phyloP scores from a whole-genome alignment of 1,284 basidiomycete species.

The Coniophora puteana region DNA sequence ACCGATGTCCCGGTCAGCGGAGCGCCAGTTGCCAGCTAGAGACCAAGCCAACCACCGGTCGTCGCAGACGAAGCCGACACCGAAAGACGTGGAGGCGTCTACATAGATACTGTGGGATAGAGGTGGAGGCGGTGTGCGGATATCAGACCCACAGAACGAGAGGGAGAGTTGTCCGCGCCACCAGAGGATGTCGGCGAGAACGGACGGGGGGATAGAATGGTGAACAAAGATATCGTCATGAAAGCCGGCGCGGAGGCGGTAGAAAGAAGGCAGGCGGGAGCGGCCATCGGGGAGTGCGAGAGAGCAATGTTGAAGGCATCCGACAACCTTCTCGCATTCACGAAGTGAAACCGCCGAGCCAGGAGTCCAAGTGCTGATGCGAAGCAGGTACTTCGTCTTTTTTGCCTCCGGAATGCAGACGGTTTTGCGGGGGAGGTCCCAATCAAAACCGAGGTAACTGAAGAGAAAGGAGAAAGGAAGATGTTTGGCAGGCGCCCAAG shows the following conservation, averaged over 20 bases:
- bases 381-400: background rate
- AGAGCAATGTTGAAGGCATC: constrained; percentile 19
- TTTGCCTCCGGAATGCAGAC: constrained; percentile 8
- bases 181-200: background rate
- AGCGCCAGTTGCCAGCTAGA: constrained; percentile 21
- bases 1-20: constrained; percentile 24
- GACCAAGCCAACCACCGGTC: constrained; percentile 24
- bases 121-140: background rate
- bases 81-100: constrained; percentile 33
- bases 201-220: background rate
- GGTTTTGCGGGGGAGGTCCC: constrained; percentile 5
- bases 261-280: constrained; percentile 16
- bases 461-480: constrained; percentile 7
- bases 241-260: constrained; percentile 15
- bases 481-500: constrained; percentile 11
- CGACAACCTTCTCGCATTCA: constrained; percentile 3
- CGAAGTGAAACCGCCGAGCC: background rate
- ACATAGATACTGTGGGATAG: constrained; percentile 22
- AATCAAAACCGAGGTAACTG: constrained; percentile 17
- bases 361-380: background rate
- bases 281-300: constrained; percentile 18
- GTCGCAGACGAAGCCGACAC: constrained; percentile 32
- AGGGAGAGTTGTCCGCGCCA: background rate
- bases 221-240: background rate
- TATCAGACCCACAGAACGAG: background rate